Evolutionary conservation across 495 filamentous ascomycete genomes (phyloP).

Genomic region (Hypoxylon intermedium): DNA sequence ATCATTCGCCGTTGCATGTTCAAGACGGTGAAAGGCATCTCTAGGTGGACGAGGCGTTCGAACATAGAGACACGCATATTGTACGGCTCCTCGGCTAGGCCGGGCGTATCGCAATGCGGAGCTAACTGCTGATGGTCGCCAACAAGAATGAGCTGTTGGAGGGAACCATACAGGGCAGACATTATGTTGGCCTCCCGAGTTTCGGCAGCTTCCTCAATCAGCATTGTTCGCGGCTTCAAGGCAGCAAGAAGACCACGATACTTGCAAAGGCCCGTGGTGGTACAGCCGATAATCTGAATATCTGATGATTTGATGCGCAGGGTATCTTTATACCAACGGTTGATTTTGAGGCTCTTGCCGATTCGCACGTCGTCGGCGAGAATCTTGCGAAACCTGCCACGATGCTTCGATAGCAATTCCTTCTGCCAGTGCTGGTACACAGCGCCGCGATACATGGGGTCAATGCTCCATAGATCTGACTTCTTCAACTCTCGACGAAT

Average conservation of each 20-base stretch:
- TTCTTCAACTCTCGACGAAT: slow-evolving; percentile 34
- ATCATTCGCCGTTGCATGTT: slow-evolving; percentile 75
- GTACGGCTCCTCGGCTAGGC: slow-evolving; percentile 76
- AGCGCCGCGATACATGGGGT: slow-evolving; percentile 42
- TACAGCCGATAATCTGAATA: slow-evolving; percentile 59
- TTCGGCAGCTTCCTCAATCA: slow-evolving; percentile 67
- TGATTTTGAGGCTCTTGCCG: slow-evolving; percentile 45
- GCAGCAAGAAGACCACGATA: slow-evolving; percentile 77
- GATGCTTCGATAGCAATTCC: slow-evolving; percentile 37
- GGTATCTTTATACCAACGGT: slow-evolving; percentile 43
- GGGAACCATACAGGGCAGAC: slow-evolving; percentile 59
- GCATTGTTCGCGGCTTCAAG: slow-evolving; percentile 66
- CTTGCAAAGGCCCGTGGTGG: slow-evolving; percentile 81
- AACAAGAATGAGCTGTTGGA: slow-evolving; percentile 63
- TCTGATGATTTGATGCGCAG: slow-evolving; percentile 33
- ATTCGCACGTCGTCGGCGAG: slow-evolving; percentile 39
- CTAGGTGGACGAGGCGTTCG: slow-evolving; percentile 72
- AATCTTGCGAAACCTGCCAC: slow-evolving; percentile 35
- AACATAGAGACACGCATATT: slow-evolving; percentile 58
- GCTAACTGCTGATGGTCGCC: slow-evolving; percentile 64
- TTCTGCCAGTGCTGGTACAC: slow-evolving; percentile 53
- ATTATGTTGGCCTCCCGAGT: slow-evolving; percentile 63
- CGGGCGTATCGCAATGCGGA: slow-evolving; percentile 60
- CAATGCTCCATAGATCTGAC: slow-evolving; percentile 46
- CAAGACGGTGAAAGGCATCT: slow-evolving; percentile 67